These are phyloP conservation scores for Coniferiporia sulphurascens DNA, from an alignment of 1,284 basidiomycete genomes.

Conservation along the genomic window DNA sequence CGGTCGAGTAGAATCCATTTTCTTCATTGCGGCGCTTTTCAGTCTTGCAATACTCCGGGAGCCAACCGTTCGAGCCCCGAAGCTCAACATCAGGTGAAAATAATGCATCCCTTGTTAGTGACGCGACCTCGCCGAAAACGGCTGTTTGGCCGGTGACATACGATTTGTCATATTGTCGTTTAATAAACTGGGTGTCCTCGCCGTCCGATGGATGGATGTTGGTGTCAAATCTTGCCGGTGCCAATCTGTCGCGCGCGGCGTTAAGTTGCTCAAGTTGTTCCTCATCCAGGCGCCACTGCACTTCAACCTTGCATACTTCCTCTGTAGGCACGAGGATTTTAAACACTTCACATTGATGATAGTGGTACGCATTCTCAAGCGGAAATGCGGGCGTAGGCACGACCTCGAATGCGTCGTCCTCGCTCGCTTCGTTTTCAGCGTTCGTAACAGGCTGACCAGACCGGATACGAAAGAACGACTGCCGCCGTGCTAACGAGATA, in stretches of 20 bases:
- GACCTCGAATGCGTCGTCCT: neutral
- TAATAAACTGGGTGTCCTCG: neutral
- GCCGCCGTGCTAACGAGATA: neutral
- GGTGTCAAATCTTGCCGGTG: neutral
- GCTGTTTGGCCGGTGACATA: neutral
- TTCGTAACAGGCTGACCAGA: neutral
- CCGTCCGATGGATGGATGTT: neutral
- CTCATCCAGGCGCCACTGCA: constrained; percentile 7
- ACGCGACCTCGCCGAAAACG: constrained; percentile 6
- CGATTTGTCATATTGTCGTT: neutral
- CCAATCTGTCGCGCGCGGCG: neutral
- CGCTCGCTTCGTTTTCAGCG: neutral
- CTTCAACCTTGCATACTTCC: neutral
- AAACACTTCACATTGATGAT: constrained; percentile 1
- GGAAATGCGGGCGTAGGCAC: constrained; percentile 7
- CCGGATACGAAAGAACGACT: constrained; percentile 3
- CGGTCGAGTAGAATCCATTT: neutral
- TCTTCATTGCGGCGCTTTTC: constrained; percentile 11
- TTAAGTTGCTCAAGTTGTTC: neutral
- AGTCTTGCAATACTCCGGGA: constrained; percentile 7
- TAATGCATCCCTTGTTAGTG: constrained; percentile 4
- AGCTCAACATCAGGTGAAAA: neutral
- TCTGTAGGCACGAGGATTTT: constrained; percentile 1
- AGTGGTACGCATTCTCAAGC: constrained; percentile 2
- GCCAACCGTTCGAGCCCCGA: constrained; percentile 9